Base-by-base conservation (phyloP, 345 rosid species). In the Salix suchowensis region DNA sequence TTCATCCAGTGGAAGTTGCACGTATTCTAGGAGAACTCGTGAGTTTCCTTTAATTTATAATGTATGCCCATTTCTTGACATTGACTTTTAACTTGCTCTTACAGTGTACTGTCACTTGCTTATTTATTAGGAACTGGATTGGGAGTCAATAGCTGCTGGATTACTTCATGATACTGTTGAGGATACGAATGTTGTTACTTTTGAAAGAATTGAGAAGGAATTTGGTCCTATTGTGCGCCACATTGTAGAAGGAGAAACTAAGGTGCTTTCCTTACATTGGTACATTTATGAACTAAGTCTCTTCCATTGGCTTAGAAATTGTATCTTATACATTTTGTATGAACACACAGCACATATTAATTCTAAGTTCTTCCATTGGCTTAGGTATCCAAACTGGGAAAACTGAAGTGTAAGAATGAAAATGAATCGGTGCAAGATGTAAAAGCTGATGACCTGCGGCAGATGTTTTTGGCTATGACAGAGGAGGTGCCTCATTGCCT, bases 161-260 rank as follows among this genome's bases (percentile, higher is more conserved):
- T 87, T 96, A 84, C 85, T 96, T 44, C 99, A 96, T 83, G 99
- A 96, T 84, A 96, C 98, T 8, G 99, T 96, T 30, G 99, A 96
- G 84, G 99, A 96, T 89, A 96, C 99, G 48, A 87, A 91, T 80
- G 87, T 90, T 79, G 91, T 96, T 77, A 91, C 97, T 70, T 93
- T 96, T 82, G 96, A 91, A 81, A 90, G 89, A 82, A 96, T 96
- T 84, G 98, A 96, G 71, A 88, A 89, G 81, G 93, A 93, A 81
- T 93, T 93, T 88, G 96, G 98, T 78, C 88, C 89, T 67, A 88
- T 85, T 28, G 99, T 96, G 46, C 91, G 99, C 62, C 94, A 73
- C 87, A 96, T 96, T 78, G 98, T 96, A 30, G 99, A 96, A 88
- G 99, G 99, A 83, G 99, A 96, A 88, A 96, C 99, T 74, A 96